These are phyloP conservation scores for Venturia asperata DNA, from an alignment of 2,329 filamentous ascomycete genomes.

Conservation along the genomic window DNA sequence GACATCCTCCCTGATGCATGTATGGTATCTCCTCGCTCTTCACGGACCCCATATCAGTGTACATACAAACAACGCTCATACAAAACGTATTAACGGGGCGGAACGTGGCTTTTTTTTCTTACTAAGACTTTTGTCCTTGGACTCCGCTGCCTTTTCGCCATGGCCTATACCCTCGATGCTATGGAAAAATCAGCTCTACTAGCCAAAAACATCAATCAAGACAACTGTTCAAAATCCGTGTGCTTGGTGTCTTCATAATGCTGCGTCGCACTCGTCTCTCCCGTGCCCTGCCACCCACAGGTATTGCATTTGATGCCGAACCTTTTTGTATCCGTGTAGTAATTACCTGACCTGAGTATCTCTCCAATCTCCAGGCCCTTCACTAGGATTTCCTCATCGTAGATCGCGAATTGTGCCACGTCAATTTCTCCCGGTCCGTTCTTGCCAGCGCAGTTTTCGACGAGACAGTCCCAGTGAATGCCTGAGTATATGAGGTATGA, in stretches of 20 bases:
- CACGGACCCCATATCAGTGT: background rate
- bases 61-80: background rate
- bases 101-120: background rate
- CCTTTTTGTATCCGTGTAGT: constrained; percentile 80
- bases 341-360: constrained; percentile 63
- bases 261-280: constrained; percentile 53
- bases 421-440: constrained; percentile 65
- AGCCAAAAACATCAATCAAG: background rate
- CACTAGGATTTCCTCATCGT: constrained; percentile 48
- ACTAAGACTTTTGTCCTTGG: background rate
- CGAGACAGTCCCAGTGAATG: constrained; percentile 89
- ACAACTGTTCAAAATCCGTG: constrained; percentile 41
- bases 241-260: constrained; percentile 59
- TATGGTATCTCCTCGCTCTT: background rate
- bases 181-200: background rate
- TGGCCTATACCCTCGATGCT: background rate
- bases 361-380: constrained; percentile 50
- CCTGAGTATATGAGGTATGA: constrained; percentile 85
- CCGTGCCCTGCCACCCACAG: constrained; percentile 62
- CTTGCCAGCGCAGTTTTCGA: constrained; percentile 57
- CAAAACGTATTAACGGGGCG: background rate
- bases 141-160: background rate
- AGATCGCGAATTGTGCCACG: constrained; percentile 62
- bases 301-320: constrained; percentile 72
- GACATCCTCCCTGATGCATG: background rate